Evolutionary conservation across 2,329 filamentous ascomycete species (phyloP).

Genomic region (Fusarium sp.): DNA sequence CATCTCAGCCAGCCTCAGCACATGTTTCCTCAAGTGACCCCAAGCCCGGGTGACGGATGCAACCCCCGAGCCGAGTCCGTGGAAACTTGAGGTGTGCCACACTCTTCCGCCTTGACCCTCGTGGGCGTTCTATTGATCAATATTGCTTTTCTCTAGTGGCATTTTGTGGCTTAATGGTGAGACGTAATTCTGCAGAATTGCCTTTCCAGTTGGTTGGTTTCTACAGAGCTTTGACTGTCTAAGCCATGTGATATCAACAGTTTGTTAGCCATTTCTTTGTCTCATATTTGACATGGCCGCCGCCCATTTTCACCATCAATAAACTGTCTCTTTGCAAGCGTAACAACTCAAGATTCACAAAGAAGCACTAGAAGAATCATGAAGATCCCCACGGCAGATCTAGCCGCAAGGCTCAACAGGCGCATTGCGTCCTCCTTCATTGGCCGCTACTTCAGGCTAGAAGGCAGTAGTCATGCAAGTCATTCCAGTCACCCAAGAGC

Average conservation of each 20-base stretch:
- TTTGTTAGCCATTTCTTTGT: neutral
- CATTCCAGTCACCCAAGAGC: neutral
- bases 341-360: no score
- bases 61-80: neutral
- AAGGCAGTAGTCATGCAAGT: conserved; percentile 29
- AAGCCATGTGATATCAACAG: neutral
- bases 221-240: no score
- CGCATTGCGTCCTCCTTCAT: conserved; percentile 11
- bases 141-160: neutral
- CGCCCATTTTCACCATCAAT: no score
- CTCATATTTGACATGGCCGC: neutral
- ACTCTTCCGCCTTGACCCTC: neutral
- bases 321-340: no score
- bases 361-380: conserved; percentile 5
- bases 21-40: neutral
- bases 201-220: no score
- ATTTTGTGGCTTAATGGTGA: neutral
- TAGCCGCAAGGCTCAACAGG: conserved; percentile 5
- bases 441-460: conserved; percentile 30
- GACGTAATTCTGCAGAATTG: neutral
- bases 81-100: neutral
- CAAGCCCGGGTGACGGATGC: neutral
- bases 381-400: neutral
- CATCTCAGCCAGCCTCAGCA: neutral
- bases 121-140: neutral